These are phyloP conservation scores for Fusarium illudens DNA, from an alignment of 2,329 filamentous ascomycete genomes.

Conservation along the genomic window DNA sequence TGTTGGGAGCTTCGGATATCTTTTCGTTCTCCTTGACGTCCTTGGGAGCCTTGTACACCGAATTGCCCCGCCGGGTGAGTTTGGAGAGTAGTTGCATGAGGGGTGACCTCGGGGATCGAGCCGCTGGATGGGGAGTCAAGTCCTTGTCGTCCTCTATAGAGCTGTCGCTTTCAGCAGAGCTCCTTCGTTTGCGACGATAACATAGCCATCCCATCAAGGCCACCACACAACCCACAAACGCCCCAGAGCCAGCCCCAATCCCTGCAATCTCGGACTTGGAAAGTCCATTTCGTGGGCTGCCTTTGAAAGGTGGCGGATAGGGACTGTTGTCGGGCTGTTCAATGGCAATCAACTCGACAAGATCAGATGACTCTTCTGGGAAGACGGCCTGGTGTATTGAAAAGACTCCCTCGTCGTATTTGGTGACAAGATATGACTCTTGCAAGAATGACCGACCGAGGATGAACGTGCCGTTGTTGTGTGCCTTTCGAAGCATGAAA, in stretches of 20 bases:
- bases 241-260: slow-evolving; percentile 55
- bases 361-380: slow-evolving; percentile 54
- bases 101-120: slow-evolving; percentile 36
- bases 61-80: slow-evolving; percentile 50
- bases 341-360: slow-evolving; percentile 55
- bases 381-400: slow-evolving; percentile 65
- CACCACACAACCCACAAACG: slow-evolving; percentile 43
- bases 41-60: slow-evolving; percentile 35
- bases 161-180: slow-evolving; percentile 30
- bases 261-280: slow-evolving; percentile 55
- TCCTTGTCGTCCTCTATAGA: slow-evolving; percentile 49
- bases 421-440: slow-evolving; percentile 69
- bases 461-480: slow-evolving; percentile 63
- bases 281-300: slow-evolving; percentile 42
- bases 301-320: slow-evolving; percentile 50
- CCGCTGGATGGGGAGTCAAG: slow-evolving; percentile 46
- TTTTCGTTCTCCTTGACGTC: slow-evolving; percentile 37
- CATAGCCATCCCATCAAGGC: slow-evolving; percentile 46
- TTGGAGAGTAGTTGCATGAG: slow-evolving; percentile 50
- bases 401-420: slow-evolving; percentile 63
- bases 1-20: slow-evolving; percentile 50
- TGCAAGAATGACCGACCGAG: slow-evolving; percentile 76
- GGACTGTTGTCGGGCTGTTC: slow-evolving; percentile 55
- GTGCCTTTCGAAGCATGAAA: slow-evolving; percentile 69
- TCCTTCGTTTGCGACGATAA: slow-evolving; percentile 47